A percentile compares a stretch with the other conserved stretches of the same genome.
phyloP scores from a whole-genome alignment of 352 stramenopile species.

The Pythium apleroticum region DNA sequence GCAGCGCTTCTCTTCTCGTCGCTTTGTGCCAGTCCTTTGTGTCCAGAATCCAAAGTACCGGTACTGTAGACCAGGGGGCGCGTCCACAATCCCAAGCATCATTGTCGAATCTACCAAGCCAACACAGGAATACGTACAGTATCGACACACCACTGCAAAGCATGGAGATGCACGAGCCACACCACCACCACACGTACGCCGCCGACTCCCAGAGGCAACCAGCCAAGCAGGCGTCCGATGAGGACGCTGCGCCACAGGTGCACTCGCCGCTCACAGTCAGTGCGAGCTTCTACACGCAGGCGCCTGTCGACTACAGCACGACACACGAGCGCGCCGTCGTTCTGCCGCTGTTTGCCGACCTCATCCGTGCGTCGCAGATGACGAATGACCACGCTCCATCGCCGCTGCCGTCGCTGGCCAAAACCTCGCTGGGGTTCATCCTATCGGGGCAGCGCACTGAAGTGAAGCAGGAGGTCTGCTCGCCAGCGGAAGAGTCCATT shows the following conservation, averaged over 20 bases:
- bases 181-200: background rate
- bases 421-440: conserved; percentile 70
- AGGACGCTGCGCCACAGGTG: background rate
- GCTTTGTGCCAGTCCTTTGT: background rate
- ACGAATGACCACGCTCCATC: conserved; percentile 9
- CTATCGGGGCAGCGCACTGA: conserved; percentile 36
- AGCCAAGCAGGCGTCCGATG: background rate
- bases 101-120: background rate
- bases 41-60: no score
- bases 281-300: conserved; percentile 1
- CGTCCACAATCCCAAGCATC: background rate
- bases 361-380: conserved; percentile 24
- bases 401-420: conserved; percentile 22
- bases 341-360: conserved; percentile 23
- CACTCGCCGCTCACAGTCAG: conserved; percentile 7
- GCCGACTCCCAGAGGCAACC: background rate
- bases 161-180: background rate
- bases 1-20: background rate
- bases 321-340: conserved; percentile 3
- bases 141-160: background rate
- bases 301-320: conserved; percentile 3
- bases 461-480: conserved; percentile 7
- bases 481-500: background rate
- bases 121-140: no score
- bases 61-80: background rate